Conservation (phyloP, 1,284 basidiomycete genomes). For the Trametes pubescens region DNA sequence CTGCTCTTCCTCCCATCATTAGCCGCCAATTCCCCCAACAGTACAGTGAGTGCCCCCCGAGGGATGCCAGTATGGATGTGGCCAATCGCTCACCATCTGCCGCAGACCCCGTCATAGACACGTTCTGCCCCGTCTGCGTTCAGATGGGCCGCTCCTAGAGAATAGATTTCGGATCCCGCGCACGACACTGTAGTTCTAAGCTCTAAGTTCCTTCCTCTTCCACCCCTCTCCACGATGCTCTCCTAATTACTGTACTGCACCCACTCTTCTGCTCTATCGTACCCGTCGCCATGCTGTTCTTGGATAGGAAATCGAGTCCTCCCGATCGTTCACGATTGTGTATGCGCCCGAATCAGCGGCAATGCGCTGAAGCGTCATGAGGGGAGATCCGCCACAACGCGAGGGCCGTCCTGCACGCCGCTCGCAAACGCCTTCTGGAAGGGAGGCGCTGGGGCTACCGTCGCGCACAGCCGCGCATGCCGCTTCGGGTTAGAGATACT, state of each 20-base stretch:
- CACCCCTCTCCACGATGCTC: conserved; percentile 12
- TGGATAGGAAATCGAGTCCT: conserved; percentile 27
- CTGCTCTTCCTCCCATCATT: conserved; percentile 21
- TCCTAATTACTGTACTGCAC: conserved; percentile 29
- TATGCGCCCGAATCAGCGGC: conserved; percentile 15
- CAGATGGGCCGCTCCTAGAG: conserved; percentile 35
- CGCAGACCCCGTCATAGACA: conserved; percentile 54
- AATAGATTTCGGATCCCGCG: conserved; percentile 17
- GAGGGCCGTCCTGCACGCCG: conserved; percentile 27
- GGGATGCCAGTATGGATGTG: conserved; percentile 13
- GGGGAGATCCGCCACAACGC: conserved; percentile 33
- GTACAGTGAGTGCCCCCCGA: conserved; percentile 51
- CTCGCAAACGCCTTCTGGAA: conserved; percentile 28
- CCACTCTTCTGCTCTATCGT: conserved; percentile 27
- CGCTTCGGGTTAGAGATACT: conserved; percentile 25
- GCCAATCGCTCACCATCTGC: conserved; percentile 26
- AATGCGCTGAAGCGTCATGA: conserved; percentile 3
- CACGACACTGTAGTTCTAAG: conserved; percentile 14
- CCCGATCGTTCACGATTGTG: conserved; percentile 27
- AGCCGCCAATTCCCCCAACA: conserved; percentile 78
- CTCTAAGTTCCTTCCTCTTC: neutral
- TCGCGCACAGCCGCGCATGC: conserved; percentile 19
- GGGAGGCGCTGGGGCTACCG: conserved; percentile 21
- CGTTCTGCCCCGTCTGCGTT: conserved; percentile 51
- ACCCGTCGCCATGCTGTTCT: conserved; percentile 27